These are phyloP conservation scores for Pelagomonas calceolata DNA, from an alignment of 108 stramenopile species.

Conservation along the genomic window DNA sequence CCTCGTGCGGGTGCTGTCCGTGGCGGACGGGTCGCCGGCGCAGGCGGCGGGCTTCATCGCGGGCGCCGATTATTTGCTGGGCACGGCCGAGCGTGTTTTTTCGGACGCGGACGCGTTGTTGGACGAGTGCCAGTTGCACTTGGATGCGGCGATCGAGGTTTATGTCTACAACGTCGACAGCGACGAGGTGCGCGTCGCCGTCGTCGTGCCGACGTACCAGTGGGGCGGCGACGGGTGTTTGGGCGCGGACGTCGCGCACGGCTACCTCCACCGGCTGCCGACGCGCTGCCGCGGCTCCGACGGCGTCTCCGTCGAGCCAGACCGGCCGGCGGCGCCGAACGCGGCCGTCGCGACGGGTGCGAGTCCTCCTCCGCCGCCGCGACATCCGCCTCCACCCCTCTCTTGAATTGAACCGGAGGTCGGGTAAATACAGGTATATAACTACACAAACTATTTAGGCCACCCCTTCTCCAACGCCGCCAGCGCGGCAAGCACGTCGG, in stretches of 20 bases:
- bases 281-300: neutral
- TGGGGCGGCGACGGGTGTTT: conserved; percentile 78
- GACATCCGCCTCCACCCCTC: too few relatives aligned
- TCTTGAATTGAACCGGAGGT: too few relatives aligned
- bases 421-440: too few relatives aligned
- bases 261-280: conserved; percentile 45
- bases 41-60: conserved; percentile 55
- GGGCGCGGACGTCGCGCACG: conserved; percentile 83
- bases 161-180: conserved; percentile 82
- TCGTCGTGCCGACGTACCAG: conserved; percentile 61
- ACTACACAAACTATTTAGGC: too few relatives aligned
- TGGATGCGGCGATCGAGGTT: conserved; percentile 69
- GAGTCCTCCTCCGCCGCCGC: too few relatives aligned
- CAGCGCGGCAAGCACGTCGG: too few relatives aligned
- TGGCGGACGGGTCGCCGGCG: conserved; percentile 53
- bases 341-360: neutral
- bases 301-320: neutral
- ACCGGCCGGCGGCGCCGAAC: neutral
- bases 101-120: conserved; percentile 25
- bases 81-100: conserved; percentile 27
- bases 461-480: too few relatives aligned
- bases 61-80: conserved; percentile 55
- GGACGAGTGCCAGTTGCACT: conserved; percentile 48
- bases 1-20: conserved; percentile 59
- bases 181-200: conserved; percentile 76